These are phyloP conservation scores for Paramyrothecium roridum DNA, from an alignment of 2,329 filamentous ascomycete genomes.

Conservation along the genomic window DNA sequence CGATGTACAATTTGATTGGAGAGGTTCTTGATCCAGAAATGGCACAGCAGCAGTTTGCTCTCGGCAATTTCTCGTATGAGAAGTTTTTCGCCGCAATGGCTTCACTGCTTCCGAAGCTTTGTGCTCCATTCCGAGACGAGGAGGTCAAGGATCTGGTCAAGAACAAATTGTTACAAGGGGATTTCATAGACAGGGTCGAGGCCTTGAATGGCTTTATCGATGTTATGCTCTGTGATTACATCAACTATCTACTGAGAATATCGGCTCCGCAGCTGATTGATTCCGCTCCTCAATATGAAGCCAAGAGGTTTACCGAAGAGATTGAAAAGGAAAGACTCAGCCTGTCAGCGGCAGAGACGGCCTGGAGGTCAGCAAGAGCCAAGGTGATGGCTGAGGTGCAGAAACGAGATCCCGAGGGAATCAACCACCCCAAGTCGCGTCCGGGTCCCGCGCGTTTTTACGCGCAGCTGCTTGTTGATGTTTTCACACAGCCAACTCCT, in stretches of 20 bases:
- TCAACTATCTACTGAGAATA: slow-evolving; percentile 74
- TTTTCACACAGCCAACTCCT: slow-evolving; percentile 65
- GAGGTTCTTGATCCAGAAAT: slow-evolving; percentile 73
- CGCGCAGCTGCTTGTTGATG: slow-evolving; percentile 70
- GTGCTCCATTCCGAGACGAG: slow-evolving; percentile 75
- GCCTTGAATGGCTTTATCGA: slow-evolving; percentile 74
- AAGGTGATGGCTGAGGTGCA: slow-evolving; percentile 65
- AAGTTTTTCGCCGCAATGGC: slow-evolving; percentile 77
- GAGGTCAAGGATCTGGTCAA: slow-evolving; percentile 68
- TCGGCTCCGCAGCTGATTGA: slow-evolving; percentile 69
- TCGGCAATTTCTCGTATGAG: slow-evolving; percentile 76
- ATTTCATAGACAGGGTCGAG: slow-evolving; percentile 73
- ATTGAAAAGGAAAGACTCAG: slow-evolving; percentile 53
- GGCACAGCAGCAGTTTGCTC: slow-evolving; percentile 64
- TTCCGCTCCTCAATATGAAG: slow-evolving; percentile 70
- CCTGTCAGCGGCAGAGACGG: slow-evolving; percentile 58
- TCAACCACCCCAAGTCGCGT: slow-evolving; percentile 58
- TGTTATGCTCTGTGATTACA: slow-evolving; percentile 74
- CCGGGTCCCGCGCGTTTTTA: slow-evolving; percentile 71
- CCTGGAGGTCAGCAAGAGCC: slow-evolving; percentile 62
- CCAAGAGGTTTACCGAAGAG: slow-evolving; percentile 66
- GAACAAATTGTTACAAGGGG: slow-evolving; percentile 55
- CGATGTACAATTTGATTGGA: slow-evolving; percentile 71
- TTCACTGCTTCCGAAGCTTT: slow-evolving; percentile 72
- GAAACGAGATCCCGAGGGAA: slow-evolving; percentile 65